Percentiles rank a stretch among this genome's conserved stretches.
Evolutionary conservation across 495 filamentous ascomycete species (phyloP).

Genomic region (Astrothelium macrocarpum): DNA sequence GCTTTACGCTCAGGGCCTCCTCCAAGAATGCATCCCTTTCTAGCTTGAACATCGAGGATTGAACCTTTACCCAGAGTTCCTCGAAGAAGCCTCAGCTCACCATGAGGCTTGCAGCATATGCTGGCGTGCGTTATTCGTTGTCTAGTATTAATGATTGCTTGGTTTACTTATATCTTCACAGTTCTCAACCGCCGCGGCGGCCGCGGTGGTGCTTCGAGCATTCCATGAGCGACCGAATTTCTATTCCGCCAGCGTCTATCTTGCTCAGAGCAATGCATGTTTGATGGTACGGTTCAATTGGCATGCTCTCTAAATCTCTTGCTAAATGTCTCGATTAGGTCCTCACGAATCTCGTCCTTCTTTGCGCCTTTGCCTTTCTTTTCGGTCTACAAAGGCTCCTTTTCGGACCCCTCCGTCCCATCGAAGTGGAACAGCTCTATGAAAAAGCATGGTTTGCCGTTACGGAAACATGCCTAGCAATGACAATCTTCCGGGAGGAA

Average conservation of each 20-base stretch:
- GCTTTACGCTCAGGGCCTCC: background rate
- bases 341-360: slow-evolving; percentile 76
- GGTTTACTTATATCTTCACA: slow-evolving; percentile 21
- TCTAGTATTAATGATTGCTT: background rate
- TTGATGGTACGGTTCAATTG: slow-evolving; percentile 56
- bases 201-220: slow-evolving; percentile 73
- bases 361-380: slow-evolving; percentile 57
- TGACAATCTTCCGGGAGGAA: slow-evolving; percentile 98
- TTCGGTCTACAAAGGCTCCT: slow-evolving; percentile 83
- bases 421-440: slow-evolving; percentile 93
- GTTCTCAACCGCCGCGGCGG: slow-evolving; percentile 70
- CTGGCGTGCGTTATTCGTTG: background rate
- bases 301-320: background rate
- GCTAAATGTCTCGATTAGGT: slow-evolving; percentile 38
- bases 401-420: slow-evolving; percentile 81
- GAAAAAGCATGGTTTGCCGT: slow-evolving; percentile 97
- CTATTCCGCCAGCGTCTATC: slow-evolving; percentile 92
- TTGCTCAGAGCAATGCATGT: slow-evolving; percentile 89
- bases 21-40: background rate
- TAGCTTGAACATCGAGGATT: background rate
- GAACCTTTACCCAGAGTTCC: background rate
- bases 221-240: slow-evolving; percentile 94
- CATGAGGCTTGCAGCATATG: slow-evolving; percentile 14
- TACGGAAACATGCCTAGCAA: slow-evolving; percentile 90
- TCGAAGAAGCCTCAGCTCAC: background rate